A percentile compares a stretch with the other conserved stretches of the same genome.
Evolutionary conservation across 495 filamentous ascomycete genomes (phyloP).

Genomic region (Penicillium goetzii): DNA sequence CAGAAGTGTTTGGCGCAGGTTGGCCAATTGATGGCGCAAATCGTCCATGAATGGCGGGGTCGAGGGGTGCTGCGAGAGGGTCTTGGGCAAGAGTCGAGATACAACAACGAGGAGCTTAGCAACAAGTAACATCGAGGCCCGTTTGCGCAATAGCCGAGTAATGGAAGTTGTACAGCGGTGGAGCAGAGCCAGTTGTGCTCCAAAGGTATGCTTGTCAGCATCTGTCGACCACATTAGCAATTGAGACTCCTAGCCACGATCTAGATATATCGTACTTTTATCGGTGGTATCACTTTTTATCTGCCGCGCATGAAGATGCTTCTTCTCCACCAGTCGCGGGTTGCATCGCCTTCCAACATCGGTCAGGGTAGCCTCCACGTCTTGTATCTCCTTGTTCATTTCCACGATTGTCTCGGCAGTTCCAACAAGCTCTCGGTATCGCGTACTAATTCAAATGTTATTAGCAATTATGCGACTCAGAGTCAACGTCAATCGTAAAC

Average conservation of each 20-base stretch:
- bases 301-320: conserved; percentile 62
- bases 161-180: conserved; percentile 60
- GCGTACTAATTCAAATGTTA: conserved; percentile 53
- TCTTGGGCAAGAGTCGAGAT: conserved; percentile 69
- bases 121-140: conserved; percentile 64
- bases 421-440: conserved; percentile 89
- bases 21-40: conserved; percentile 63
- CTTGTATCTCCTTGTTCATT: conserved; percentile 79
- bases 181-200: conserved; percentile 65
- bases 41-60: conserved; percentile 61
- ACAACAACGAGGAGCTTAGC: conserved; percentile 86
- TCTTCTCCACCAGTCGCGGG: conserved; percentile 67
- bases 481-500: neutral
- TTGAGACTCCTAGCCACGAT: conserved; percentile 23
- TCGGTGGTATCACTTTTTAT: conserved; percentile 55
- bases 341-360: conserved; percentile 80
- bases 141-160: conserved; percentile 59
- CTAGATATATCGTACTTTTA: conserved; percentile 44
- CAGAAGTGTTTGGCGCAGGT: conserved; percentile 62
- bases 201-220: conserved; percentile 56
- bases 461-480: neutral
- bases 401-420: conserved; percentile 90
- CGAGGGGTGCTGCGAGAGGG: conserved; percentile 56
- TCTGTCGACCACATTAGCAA: conserved; percentile 44
- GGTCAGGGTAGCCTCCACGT: conserved; percentile 69